Base-by-base conservation (phyloP, 805 yeast genomes). In the Saccharomycopsis microspora region DNA sequence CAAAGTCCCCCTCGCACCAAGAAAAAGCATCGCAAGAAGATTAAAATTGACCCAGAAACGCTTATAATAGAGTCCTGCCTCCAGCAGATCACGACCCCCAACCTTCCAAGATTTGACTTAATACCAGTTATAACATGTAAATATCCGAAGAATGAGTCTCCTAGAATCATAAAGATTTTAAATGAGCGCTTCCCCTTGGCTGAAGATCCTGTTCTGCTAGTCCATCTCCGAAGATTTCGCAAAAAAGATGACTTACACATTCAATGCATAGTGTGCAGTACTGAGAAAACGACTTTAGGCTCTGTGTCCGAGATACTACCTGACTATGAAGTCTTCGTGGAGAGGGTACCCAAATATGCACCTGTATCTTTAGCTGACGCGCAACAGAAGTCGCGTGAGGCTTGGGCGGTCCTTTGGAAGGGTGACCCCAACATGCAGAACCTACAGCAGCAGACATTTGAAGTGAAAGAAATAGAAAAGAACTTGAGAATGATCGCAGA, bases 361-460 rank as follows among this genome's bases (percentile, higher is more conserved):
- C 78, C 51, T 8, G 9, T 11, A 3, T 30, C 86, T 3, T 84
- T 81, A 55, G 87, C 81, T n/a, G 61, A 77, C 10, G 73, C 82
- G 28, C 50, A 63, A 1, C 66, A 68, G 39, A 89, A 96, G 96
- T 74, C 88, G 2, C 48, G 62, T 3, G 55, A 65, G 11, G 75
- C 72, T 54, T 90, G 97, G 98, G 97, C 97, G 0, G 65, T 86
- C 46, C 71, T 86, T 38, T 93, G 97, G 97, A 80, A 88, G 55
- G 97, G 97, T 0, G 87, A 89, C 58, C 94, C 95, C 0, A 70
- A 79, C 55, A 78, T 80, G 50, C 93, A 84, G 57, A 74, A 74
- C 33, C 62, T 86, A 38, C 78, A 81, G 32, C 78, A 75, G 5
- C 68, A 78, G 28, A 56, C 56, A 2, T 66, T 80, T 46, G 75